Conservation (phyloP, 495 filamentous ascomycete genomes). For the Hypoxylon trugodes region DNA sequence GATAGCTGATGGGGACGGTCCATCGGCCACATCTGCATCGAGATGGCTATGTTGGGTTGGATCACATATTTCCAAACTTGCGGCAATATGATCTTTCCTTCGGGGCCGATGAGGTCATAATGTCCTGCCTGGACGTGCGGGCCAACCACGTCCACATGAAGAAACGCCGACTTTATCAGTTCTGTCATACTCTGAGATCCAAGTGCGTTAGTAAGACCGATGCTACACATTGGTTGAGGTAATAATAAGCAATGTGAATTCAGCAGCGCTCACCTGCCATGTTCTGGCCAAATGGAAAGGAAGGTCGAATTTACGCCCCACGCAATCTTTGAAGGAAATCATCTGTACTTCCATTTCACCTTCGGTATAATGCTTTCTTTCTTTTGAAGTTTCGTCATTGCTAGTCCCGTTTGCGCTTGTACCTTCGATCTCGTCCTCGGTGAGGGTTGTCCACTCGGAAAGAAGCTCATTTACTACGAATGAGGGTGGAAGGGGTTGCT, state of each 20-base stretch:
- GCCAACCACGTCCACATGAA: conserved; percentile 83
- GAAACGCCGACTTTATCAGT: conserved; percentile 87
- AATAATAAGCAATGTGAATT: not conserved
- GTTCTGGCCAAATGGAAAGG: conserved; percentile 68
- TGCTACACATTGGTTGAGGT: not conserved
- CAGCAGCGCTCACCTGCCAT: conserved; percentile 8
- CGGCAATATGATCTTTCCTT: conserved; percentile 89
- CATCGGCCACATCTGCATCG: conserved; percentile 98
- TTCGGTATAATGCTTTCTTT: no score
- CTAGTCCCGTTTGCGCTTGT: no score
- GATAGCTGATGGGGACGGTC: no score
- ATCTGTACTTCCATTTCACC: no score
- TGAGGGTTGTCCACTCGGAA: no score
- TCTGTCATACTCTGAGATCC: conserved; percentile 91
- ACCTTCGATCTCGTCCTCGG: no score
- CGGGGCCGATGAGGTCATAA: conserved; percentile 83
- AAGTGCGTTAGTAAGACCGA: no score
- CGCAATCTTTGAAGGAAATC: conserved; percentile 86
- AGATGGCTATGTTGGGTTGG: conserved; percentile 86
- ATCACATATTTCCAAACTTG: conserved; percentile 86
- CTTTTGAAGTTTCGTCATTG: no score
- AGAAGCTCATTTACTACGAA: no score
- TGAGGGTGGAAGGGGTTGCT: no score
- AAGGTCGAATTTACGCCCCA: conserved; percentile 84
- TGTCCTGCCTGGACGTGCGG: conserved; percentile 84